Percentiles rank a stretch among this genome's conserved stretches.
Conservation (phyloP, 1,139 yeast genomes). For the Hyphopichia burtonii region DNA sequence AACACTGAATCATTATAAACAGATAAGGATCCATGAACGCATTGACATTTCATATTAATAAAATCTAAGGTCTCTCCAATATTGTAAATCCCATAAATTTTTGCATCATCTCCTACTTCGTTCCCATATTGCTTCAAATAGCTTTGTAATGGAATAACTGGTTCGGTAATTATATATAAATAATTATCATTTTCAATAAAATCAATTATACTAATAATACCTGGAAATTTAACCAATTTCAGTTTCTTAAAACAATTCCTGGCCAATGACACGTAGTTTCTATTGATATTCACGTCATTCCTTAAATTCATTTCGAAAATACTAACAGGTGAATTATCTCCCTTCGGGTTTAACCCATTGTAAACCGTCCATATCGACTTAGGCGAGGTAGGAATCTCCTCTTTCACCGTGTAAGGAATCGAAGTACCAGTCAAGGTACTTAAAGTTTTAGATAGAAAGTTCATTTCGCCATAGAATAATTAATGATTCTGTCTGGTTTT, state of each 20-base stretch:
- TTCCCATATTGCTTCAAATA: constrained; percentile 23
- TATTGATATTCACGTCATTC: constrained; percentile 33
- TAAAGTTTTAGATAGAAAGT: constrained; percentile 58
- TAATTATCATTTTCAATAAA: constrained; percentile 61
- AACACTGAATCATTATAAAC: constrained; percentile 49
- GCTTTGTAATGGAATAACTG: constrained; percentile 57
- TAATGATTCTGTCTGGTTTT: no score
- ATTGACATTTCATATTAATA: constrained; percentile 61
- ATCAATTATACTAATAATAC: constrained; percentile 68
- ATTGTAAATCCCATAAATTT: constrained; percentile 60
- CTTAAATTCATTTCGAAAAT: constrained; percentile 62
- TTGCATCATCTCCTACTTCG: constrained; percentile 30
- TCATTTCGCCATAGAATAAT: no score
- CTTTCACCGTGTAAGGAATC: constrained; percentile 57
- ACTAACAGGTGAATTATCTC: constrained; percentile 41
- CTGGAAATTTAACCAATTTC: constrained; percentile 75
- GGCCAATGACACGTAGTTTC: constrained; percentile 46
- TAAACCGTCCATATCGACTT: constrained; percentile 49
- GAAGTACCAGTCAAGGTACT: constrained; percentile 53
- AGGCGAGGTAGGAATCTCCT: constrained; percentile 28
- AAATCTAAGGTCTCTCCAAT: constrained; percentile 58
- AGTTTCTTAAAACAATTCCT: constrained; percentile 63
- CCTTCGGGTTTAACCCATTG: constrained; percentile 46
- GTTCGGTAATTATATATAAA: constrained; percentile 76
- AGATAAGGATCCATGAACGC: constrained; percentile 66